phyloP scores from a whole-genome alignment of 1,139 yeast genomes.

The Yamadazyma dendronema region DNA sequence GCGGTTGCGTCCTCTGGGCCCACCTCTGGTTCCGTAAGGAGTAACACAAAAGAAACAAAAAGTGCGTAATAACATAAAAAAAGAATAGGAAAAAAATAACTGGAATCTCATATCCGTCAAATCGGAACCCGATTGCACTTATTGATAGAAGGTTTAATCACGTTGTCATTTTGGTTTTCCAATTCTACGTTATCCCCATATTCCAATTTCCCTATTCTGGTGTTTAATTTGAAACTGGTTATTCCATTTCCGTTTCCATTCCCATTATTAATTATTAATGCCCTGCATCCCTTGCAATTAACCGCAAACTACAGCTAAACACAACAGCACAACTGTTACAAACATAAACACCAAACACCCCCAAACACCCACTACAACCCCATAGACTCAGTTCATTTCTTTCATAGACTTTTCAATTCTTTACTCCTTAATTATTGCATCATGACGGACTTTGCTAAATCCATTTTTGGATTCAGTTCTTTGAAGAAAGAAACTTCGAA shows the following conservation, averaged over 20 bases:
- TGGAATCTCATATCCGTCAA: background rate
- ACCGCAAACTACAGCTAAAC: too few species aligned
- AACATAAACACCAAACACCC: background rate
- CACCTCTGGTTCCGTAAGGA: constrained; percentile 1
- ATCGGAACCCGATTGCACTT: background rate
- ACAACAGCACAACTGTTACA: background rate
- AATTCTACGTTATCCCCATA: background rate
- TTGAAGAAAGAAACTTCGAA: constrained; percentile 27
- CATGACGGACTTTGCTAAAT: constrained; percentile 67
- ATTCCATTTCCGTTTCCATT: background rate
- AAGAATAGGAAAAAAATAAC: background rate
- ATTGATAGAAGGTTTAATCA: background rate
- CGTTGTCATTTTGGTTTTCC: background rate
- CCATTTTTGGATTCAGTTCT: constrained; percentile 57
- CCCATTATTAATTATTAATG: background rate
- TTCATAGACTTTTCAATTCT: constrained; percentile 2
- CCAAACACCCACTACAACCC: background rate
- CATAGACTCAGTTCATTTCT: background rate
- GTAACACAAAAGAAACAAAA: constrained; percentile 3
- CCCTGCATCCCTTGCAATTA: background rate
- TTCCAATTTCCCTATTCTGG: too few species aligned
- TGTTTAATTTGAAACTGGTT: too few species aligned
- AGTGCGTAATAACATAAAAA: constrained; percentile 1
- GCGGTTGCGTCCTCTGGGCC: background rate
- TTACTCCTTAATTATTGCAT: constrained; percentile 2